These are phyloP conservation scores for Panaeolus cyanescens DNA, from an alignment of 768 basidiomycete genomes.

Conservation along the genomic window DNA sequence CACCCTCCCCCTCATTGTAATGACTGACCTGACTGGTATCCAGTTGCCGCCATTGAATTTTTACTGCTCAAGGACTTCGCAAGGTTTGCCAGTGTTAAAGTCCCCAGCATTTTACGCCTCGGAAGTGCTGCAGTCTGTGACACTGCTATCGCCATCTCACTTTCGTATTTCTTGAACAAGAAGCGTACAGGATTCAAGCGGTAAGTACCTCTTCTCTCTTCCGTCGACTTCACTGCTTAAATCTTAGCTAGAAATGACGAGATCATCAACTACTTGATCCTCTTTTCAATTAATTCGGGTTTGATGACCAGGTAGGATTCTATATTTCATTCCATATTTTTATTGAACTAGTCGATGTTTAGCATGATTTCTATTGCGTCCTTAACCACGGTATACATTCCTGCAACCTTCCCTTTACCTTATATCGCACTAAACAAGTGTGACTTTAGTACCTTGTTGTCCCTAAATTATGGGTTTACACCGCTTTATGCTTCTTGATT, in stretches of 20 bases:
- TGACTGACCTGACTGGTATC: neutral
- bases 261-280: constrained; percentile 34
- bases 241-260: constrained; percentile 27
- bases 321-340: neutral
- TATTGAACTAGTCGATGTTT: neutral
- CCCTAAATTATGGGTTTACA: constrained; percentile 34
- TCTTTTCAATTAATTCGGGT: constrained; percentile 34
- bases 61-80: constrained; percentile 25
- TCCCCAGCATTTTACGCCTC: constrained; percentile 30
- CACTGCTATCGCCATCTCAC: constrained; percentile 29
- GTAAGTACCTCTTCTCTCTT: constrained; percentile 13
- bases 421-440: no score
- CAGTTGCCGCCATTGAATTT: constrained; percentile 30
- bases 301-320: constrained; percentile 26
- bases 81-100: constrained; percentile 27
- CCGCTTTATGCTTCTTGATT: constrained; percentile 33
- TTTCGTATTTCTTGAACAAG: constrained; percentile 30
- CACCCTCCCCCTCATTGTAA: neutral
- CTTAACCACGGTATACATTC: constrained; percentile 24
- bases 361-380: constrained; percentile 31
- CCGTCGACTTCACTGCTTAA: neutral
- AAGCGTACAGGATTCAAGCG: constrained; percentile 34
- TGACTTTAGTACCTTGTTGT: constrained; percentile 27
- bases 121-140: constrained; percentile 33
- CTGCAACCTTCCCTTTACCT: no score